Base-by-base conservation (phyloP, 2,329 filamentous ascomycete species). In the Cladophialophora bantiana region DNA sequence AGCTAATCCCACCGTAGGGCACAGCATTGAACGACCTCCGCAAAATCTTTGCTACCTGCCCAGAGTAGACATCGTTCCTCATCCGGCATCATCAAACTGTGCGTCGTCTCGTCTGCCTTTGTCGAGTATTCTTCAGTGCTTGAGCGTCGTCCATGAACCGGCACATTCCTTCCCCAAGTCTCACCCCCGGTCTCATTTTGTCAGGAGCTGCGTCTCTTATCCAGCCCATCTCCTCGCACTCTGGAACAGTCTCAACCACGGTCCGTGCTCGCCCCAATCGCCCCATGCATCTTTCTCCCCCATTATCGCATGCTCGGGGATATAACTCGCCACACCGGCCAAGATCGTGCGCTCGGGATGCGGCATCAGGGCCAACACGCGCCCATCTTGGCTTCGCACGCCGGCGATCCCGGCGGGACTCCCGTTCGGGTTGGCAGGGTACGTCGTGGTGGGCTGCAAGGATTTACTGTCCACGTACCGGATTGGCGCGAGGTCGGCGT, bases 261-360 rank as follows among this genome's bases (percentile, higher is more conserved):
- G 93, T 0, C 92, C 91, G 76, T 90, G 90, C 72, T 93, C 90
- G 34, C 91, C 92, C 90, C 91, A 94, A 68, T 89, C 83, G 72
- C 86, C 84, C 31, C 40, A 61, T 1, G 32, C 59, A 45, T 36
- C 59, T 20, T 61, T 61, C 34, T 61, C 59, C 26, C 52, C 59
- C 13, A 13, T 42, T n/a, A 32, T 48, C 74, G 81, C 79, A 12
- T 86, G 86, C 66, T 87, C 83, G 7, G 92, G 90, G 68, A 90
- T 81, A 78, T 89, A 97, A 77, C 91, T 94, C 56, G 85, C 88
- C 68, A 93, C 89, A 66, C 92, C 91, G 65, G 88, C 88, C 82
- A 96, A 82, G 66, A 96, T 88, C 15, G 92, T 96, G n/a, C 93
- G 87, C 82, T 97, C 93, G 0, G 93, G 93, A 78, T 97, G 93